These are phyloP conservation scores for Saksenaea vasiformis DNA, from an alignment of 371 early-diverging fungal species.

Conservation along the genomic window DNA sequence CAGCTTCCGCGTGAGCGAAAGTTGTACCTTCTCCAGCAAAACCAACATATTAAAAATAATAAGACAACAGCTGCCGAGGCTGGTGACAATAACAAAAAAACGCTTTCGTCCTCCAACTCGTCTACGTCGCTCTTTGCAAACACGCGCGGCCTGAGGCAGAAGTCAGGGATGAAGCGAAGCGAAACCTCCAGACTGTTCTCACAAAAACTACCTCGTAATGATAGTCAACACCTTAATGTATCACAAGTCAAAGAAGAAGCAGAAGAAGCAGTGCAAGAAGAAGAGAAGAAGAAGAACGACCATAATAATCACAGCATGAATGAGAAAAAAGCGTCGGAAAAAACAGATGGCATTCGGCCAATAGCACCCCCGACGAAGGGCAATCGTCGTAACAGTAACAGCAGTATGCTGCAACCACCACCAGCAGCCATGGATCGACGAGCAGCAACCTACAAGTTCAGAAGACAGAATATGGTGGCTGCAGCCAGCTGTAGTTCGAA, in stretches of 20 bases:
- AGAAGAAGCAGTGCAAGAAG: neutral
- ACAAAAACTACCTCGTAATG: constrained; percentile 7
- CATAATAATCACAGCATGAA: neutral
- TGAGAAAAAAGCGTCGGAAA: neutral
- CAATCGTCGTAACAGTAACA: neutral
- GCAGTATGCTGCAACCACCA: neutral
- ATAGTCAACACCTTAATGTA: constrained; percentile 10
- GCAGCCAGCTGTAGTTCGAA: constrained; percentile 30
- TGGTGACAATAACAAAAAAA: constrained; percentile 7
- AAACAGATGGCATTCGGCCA: neutral
- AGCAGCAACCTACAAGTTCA: constrained; percentile 41
- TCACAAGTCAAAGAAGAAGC: neutral
- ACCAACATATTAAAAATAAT: constrained; percentile 45
- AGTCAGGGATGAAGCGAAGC: constrained; percentile 24
- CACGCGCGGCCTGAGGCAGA: constrained; percentile 19
- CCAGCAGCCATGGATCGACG: constrained; percentile 19
- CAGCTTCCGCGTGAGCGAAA: constrained; percentile 53
- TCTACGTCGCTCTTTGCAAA: constrained; percentile 20
- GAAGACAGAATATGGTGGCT: constrained; percentile 19
- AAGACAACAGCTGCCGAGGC: neutral
- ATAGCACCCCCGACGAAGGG: neutral
- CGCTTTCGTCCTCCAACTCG: constrained; percentile 19
- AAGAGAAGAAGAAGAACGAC: neutral
- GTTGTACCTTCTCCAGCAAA: constrained; percentile 53
- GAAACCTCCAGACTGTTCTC: constrained; percentile 26